Evolutionary conservation across 331 rosid genomes (phyloP), one percentile per base, ranked within the genome.

Genomic region (Spiraea crenata): DNA sequence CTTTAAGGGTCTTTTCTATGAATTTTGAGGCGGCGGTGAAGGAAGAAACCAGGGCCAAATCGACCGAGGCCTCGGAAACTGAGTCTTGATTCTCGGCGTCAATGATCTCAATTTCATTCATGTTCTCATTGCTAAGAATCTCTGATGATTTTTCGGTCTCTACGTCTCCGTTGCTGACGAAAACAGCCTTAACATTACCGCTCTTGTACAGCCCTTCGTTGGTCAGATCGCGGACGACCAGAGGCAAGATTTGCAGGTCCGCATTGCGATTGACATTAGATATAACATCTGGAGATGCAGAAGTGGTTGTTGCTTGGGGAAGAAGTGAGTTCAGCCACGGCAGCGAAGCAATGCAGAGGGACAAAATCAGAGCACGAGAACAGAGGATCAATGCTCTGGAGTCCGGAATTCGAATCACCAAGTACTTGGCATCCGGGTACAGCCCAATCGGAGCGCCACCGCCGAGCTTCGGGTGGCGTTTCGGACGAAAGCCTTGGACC

Each of bases 1-100:
- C 56, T 76, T 84, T 88, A 4, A 86, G 76, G 11, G 79, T 79
- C 49, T 79, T 80, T 54, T 88, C 85, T 1, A 88, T 55, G 77
- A 86, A 84, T 31, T 67, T 34, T 5, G 74, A 52, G 57, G 86
- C 63, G 1, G 55, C 57, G 2, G 65, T 69, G 67, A 79, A 80
- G 60, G 71, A 17, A 5, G 67, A 59, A 1, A 83, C 75, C 72
- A 80, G 76, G 47, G 81, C 77, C 31, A 86, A 82, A 67, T 86
- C 89, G 8, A 86, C 37, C 0, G 77, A 35, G 41, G 65, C 70
- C 15, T 76, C 81, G 0, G 4, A 17, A 3, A 79, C 48, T 1
- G 64, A 69, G 40, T 47, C 77, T 47, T 71, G 91, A 60, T 57
- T 86, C 85, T 13, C 58, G 14, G 76, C 8, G 8, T 67, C 46